Evolutionary conservation across 2,329 filamentous ascomycete genomes (phyloP).

Genomic region (Venturia asperata): DNA sequence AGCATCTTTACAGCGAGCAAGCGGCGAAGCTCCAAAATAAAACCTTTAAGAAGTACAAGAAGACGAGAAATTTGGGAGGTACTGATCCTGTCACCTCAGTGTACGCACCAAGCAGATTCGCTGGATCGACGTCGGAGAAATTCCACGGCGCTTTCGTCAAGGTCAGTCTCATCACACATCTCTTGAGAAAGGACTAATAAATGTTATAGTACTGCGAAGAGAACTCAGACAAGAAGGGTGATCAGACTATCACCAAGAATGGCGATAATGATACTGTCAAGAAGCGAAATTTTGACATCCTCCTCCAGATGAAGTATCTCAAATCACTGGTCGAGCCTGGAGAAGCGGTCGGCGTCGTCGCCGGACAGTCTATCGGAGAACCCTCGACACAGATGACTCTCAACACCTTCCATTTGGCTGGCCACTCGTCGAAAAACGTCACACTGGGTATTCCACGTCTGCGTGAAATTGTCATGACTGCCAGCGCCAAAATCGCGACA

Average conservation of each 20-base stretch:
- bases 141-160: constrained; percentile 66
- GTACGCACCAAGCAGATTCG: constrained; percentile 68
- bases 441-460: constrained; percentile 96
- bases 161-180: constrained; percentile 32
- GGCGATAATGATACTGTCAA: constrained; percentile 44
- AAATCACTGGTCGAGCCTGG: constrained; percentile 88
- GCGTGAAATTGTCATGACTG: constrained; percentile 97
- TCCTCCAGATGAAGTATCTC: constrained; percentile 89
- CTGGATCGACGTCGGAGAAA: constrained; percentile 82
- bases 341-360: constrained; percentile 93
- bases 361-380: constrained; percentile 92
- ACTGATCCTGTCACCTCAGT: constrained; percentile 68
- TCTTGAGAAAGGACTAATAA: neutral
- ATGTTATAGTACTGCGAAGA: constrained; percentile 61
- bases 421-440: constrained; percentile 97
- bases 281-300: constrained; percentile 66
- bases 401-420: constrained; percentile 99
- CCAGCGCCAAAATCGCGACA: constrained; percentile 79
- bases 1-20: constrained; percentile 59
- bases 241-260: constrained; percentile 53
- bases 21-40: constrained; percentile 53
- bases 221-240: constrained; percentile 51
- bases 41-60: constrained; percentile 3
- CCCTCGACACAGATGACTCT: constrained; percentile 98
- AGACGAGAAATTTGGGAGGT: constrained; percentile 29